Evolutionary conservation across 805 yeast species (phyloP), one percentile per base, ranked within the genome.

Genomic region (Yarrowia sp.): DNA sequence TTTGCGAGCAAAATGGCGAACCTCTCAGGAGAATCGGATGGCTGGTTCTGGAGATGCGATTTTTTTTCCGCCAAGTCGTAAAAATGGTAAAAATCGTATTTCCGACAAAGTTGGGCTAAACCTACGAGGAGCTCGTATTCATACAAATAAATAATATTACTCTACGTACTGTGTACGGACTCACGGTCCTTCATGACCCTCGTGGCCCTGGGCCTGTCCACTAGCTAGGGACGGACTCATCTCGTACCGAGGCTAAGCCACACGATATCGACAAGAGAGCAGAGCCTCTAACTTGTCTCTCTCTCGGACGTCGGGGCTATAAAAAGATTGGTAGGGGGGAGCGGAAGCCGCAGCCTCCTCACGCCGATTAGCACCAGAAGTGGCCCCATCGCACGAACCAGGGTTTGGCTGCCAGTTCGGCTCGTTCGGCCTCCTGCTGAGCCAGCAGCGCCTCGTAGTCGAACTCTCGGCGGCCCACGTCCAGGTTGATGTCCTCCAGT

Each of bases 401-500:
- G 53, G 90, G 88, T 73, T 78, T 83, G 33, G 79, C 65, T 14
- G 78, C 78, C 67, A 82, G 42, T 20, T 70, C 73, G 9, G 78
- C 80, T 68, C 78, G 78, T 73, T 84, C 89, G 71, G 82, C 87
- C 34, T 84, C 85, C 66, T 84, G 76, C 74, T 84, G 86, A 71
- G 80, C 82, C 69, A 79, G 82, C 69, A 86, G 77, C 46, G 79
- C 73, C 34, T 86, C 89, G 69, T 82, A 72, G 75, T 87, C 88
- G 43, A 81, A 75, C 63, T 83, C 84, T 71, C 86, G 84, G 79
- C 88, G 81, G 67, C 91, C 90, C 17, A 86, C 80, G 70, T 84
- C 87, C 49, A 87, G 81, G 72, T 87, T 91, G 74, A 87, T 81
- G 53, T 85, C 86, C 38, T 75, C 73, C 33, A 84, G 82, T 17